A percentile compares a stretch with the other conserved stretches of the same genome.
Conservation (phyloP, 116 monocot genomes). For the Posidonia oceanica region DNA sequence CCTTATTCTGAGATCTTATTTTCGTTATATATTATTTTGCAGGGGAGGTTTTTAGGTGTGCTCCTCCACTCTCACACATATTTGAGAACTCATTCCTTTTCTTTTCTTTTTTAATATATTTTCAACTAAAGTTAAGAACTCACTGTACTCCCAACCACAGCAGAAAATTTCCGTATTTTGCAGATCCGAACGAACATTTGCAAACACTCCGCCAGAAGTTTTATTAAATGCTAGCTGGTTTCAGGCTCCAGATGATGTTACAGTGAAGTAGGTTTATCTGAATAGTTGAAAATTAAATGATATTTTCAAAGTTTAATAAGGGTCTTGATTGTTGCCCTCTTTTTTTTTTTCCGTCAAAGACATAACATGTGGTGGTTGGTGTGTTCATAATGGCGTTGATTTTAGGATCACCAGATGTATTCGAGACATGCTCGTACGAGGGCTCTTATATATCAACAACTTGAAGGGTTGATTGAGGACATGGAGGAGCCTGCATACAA, state of each 20-base stretch:
- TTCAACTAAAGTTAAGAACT: no score
- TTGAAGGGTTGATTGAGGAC: slow-evolving; percentile 73
- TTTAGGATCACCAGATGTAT: slow-evolving; percentile 75
- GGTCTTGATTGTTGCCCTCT: no score
- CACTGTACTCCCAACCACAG: no score
- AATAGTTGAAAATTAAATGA: background rate
- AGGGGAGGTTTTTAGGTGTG: no score
- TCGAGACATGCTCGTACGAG: slow-evolving; percentile 64
- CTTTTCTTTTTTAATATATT: no score
- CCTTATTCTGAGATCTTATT: background rate
- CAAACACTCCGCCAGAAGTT: slow-evolving; percentile 85
- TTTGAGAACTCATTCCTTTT: no score
- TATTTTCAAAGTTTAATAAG: background rate
- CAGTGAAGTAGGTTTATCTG: slow-evolving; percentile 30
- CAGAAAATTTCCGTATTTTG: no score
- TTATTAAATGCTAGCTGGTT: slow-evolving; percentile 83
- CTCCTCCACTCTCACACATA: no score
- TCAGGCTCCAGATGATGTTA: slow-evolving; percentile 35
- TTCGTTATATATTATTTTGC: no score
- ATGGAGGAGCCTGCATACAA: slow-evolving; percentile 81
- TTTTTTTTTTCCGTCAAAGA: slow-evolving; percentile 24
- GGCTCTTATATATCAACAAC: slow-evolving; percentile 65
- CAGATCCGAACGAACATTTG: slow-evolving; percentile 79
- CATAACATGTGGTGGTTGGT: slow-evolving; percentile 97
- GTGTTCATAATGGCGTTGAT: slow-evolving; percentile 88